These are phyloP conservation scores for Plasmopara viticola DNA, from an alignment of 352 stramenopile genomes.

Conservation along the genomic window DNA sequence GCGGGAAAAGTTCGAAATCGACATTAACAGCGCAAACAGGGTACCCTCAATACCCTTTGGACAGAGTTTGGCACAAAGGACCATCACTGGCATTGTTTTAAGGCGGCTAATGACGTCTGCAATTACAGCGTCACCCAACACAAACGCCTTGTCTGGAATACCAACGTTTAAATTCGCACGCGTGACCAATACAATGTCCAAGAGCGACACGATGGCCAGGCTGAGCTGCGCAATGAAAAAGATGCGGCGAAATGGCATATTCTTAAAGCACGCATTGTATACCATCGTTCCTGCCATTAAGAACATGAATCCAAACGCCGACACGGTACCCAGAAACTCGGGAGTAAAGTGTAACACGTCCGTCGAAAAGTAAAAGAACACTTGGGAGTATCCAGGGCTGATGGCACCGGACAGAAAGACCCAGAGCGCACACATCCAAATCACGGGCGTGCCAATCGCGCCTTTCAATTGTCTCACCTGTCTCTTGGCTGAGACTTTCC, in stretches of 20 bases:
- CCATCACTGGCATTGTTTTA: slow-evolving; percentile 91
- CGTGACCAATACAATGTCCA: slow-evolving; percentile 88
- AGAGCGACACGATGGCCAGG: slow-evolving; percentile 57
- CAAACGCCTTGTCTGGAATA: slow-evolving; percentile 94
- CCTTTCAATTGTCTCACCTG: slow-evolving; percentile 63
- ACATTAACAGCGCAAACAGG: slow-evolving; percentile 96
- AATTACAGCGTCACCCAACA: slow-evolving; percentile 92
- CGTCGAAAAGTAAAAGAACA: slow-evolving; percentile 95
- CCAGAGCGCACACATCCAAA: slow-evolving; percentile 95
- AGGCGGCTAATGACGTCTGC: slow-evolving; percentile 73
- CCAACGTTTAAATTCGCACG: slow-evolving; percentile 87
- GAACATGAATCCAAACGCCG: slow-evolving; percentile 67
- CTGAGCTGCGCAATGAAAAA: slow-evolving; percentile 85
- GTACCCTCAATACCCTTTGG: slow-evolving; percentile 94
- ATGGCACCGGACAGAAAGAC: slow-evolving; percentile 93
- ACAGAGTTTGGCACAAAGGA: slow-evolving; percentile 92
- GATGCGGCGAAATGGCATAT: slow-evolving; percentile 90
- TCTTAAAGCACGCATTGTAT: slow-evolving; percentile 85
- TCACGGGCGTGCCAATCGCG: slow-evolving; percentile 81
- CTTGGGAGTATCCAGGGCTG: slow-evolving; percentile 90
- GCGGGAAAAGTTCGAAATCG: slow-evolving; percentile 93
- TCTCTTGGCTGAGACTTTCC: slow-evolving; percentile 40
- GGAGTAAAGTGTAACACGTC: slow-evolving; percentile 92
- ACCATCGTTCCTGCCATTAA: slow-evolving; percentile 73
- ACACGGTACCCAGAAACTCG: slow-evolving; percentile 92